phyloP scores from a whole-genome alignment of 1,284 basidiomycete genomes.

The Bjerkandera adusta region DNA sequence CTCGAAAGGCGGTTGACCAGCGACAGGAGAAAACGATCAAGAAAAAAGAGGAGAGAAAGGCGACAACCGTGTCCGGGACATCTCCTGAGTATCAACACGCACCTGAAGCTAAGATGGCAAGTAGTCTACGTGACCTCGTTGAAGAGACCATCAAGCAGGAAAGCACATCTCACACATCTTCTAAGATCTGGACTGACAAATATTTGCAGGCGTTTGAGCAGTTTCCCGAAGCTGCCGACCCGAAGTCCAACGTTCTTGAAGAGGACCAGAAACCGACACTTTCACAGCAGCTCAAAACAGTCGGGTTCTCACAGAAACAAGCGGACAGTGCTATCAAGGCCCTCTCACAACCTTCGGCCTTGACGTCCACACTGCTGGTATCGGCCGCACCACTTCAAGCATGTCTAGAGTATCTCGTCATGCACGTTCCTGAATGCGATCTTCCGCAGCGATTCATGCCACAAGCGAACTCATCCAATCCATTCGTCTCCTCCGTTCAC shows the following conservation, averaged over 20 bases:
- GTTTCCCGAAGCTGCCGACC: slow-evolving; percentile 51
- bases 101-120: slow-evolving; percentile 87
- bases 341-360: slow-evolving; percentile 49
- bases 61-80: slow-evolving; percentile 17
- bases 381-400: slow-evolving; percentile 58
- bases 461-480: slow-evolving; percentile 61
- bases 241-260: slow-evolving; percentile 43
- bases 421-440: slow-evolving; percentile 79
- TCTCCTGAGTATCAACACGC: slow-evolving; percentile 60
- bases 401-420: slow-evolving; percentile 72
- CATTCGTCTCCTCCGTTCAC: slow-evolving; percentile 64
- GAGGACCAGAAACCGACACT: slow-evolving; percentile 42
- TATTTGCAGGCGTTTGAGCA: slow-evolving; percentile 45
- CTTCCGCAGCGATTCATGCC: slow-evolving; percentile 65
- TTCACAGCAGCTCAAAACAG: slow-evolving; percentile 42
- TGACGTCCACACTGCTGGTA: slow-evolving; percentile 49
- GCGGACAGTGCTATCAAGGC: slow-evolving; percentile 47
- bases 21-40: slow-evolving; percentile 57
- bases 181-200: slow-evolving; percentile 4
- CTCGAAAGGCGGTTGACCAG: slow-evolving; percentile 62
- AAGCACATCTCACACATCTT: slow-evolving; percentile 1
- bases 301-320: slow-evolving; percentile 60
- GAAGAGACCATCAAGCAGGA: slow-evolving; percentile 84
- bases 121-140: slow-evolving; percentile 72
- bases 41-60: slow-evolving; percentile 35